Percentiles rank a stretch among this genome's conserved stretches.
These are phyloP conservation scores for Gracilaria vermiculophylla DNA, from an alignment of 23 red algal genomes.

Conservation along the genomic window DNA sequence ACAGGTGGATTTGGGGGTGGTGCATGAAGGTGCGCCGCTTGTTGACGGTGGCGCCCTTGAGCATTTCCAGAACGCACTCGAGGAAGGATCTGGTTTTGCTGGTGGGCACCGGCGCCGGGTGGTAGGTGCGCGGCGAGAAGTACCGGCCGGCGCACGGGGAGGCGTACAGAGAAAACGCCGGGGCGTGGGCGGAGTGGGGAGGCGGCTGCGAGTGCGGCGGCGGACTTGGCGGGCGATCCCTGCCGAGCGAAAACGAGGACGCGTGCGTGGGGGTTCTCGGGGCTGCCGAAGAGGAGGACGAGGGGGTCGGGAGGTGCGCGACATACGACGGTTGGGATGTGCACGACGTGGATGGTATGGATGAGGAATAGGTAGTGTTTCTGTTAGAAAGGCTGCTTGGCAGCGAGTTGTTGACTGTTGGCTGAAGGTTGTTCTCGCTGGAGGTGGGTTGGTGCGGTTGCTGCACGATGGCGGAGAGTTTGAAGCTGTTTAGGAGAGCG, in stretches of 20 bases:
- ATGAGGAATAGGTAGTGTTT: neutral
- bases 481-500: too few species aligned
- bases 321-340: neutral
- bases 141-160: neutral
- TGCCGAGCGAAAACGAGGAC: neutral
- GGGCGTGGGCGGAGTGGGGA: neutral
- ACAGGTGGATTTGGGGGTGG: conserved; percentile 21
- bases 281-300: too few species aligned
- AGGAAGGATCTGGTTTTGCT: conserved; percentile 56
- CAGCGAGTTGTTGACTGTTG: neutral
- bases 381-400: neutral
- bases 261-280: neutral
- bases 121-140: neutral
- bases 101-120: neutral
- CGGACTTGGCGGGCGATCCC: neutral
- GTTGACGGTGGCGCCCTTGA: conserved; percentile 34
- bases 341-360: neutral
- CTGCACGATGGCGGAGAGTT: neutral
- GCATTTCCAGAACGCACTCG: conserved; percentile 54
- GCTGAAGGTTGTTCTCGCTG: neutral
- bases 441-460: neutral
- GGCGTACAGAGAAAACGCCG: neutral
- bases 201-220: neutral
- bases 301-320: neutral
- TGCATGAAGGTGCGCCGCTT: conserved; percentile 41